Evolutionary conservation across 2,329 filamentous ascomycete genomes (phyloP), one percentile per base, ranked within the genome.

Genomic region (Onygenales sp.): DNA sequence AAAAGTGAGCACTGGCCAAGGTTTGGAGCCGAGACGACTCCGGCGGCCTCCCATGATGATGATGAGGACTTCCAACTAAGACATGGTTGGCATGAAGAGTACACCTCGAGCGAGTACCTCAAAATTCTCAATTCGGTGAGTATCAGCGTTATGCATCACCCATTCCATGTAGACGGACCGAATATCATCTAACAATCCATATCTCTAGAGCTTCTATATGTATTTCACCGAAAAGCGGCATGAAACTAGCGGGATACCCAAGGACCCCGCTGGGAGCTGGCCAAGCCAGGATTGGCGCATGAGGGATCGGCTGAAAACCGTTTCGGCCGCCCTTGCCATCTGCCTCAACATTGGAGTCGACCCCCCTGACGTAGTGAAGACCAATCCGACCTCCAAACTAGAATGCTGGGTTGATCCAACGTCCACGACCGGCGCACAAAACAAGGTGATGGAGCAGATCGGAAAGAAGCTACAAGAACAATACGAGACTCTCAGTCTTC

Each of bases 161-260:
- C 14, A 41, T 49, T 27, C 43, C 14, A 38, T 47, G 36, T 17
- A 14, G 11, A 31, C 33, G 31, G 38, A 58, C 60, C 39, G 57
- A 27, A 27, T 27, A 27, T 27, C 52, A 44, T 45, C 47, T 55
- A 57, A 54, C 38, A 35, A 35, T 56, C 39, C 7, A 54, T 54
- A n/a, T 33, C 35, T 56, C 53, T 70, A 95, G 87, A 94, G 89
- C 61, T 98, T 95, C 83, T 97, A 95, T 76, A 97, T 97, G 92
- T 98, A 98, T 73, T 98, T 88, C 71, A 96, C 92, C 58, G 93
- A 98, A 71, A 97, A 97, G 72, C 86, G 92, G 51, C 93, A 98
- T 72, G 93, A 97, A 68, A 93, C 89, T 21, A 92, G 89, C 38
- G 93, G 90, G 21, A 89, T 91, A 60, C 89, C 90, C 13, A 89